These are phyloP conservation scores for Tetradesmus obliquus DNA, from an alignment of 139 green algal genomes.

Conservation along the genomic window DNA sequence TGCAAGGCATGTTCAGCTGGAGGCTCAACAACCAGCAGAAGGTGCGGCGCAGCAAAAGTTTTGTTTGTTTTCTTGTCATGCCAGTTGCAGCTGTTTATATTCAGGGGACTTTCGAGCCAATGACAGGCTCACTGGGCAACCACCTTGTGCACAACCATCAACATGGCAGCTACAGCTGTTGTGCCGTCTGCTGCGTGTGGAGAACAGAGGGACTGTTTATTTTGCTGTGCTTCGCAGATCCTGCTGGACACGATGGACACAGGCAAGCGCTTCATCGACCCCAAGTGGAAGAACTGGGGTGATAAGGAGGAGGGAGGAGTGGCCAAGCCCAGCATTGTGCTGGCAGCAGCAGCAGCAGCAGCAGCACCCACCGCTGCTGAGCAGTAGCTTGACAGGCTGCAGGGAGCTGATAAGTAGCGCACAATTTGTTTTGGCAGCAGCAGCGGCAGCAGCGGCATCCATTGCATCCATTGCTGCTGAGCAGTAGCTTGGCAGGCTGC, in stretches of 20 bases:
- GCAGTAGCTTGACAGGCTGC: not conserved
- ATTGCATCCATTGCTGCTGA: no score
- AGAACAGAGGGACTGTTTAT: not conserved
- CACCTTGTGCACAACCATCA: no score
- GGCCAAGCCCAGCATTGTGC: conserved; percentile 59
- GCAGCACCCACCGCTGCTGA: not conserved
- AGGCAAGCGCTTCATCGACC: conserved; percentile 58
- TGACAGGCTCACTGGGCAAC: no score
- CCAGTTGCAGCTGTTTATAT: not conserved
- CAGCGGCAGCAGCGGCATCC: not conserved
- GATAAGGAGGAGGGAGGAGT: conserved; percentile 64
- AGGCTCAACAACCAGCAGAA: conserved; percentile 45
- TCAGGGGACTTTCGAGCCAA: not conserved
- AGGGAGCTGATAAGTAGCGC: no score
- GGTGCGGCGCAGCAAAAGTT: not conserved
- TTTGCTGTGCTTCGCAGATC: not conserved
- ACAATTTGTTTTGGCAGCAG: not conserved
- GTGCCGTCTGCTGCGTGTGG: not conserved
- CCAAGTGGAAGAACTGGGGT: conserved; percentile 66
- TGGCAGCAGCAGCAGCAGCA: conserved; percentile 33
- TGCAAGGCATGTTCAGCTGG: conserved; percentile 67
- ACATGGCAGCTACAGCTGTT: no score
- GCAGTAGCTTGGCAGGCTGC: no score
- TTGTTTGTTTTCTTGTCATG: not conserved
- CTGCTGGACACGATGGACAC: conserved; percentile 65